Conservation (phyloP, 371 early-diverging fungal genomes). For the Rhizomucor miehei region DNA sequence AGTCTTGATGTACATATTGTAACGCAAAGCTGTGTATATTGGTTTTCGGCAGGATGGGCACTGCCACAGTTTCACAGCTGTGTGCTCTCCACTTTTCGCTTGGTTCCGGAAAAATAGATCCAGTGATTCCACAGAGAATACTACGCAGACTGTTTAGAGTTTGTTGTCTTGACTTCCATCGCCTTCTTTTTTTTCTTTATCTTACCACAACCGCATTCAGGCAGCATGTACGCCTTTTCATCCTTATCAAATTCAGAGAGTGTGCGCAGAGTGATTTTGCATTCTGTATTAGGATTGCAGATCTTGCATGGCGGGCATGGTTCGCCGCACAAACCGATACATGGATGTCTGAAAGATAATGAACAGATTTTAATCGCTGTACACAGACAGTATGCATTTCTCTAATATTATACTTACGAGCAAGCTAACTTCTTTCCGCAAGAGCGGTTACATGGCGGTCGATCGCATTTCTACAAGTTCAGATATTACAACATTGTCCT, state of each 20-base stretch:
- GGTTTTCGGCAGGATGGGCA: constrained; percentile 45
- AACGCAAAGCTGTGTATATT: constrained; percentile 39
- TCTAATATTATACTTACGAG: constrained; percentile 24
- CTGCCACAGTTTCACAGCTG: constrained; percentile 46
- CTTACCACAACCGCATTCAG: constrained; percentile 52
- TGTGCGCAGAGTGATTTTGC: constrained; percentile 33
- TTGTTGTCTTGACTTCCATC: too few species aligned
- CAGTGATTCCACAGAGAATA: constrained; percentile 35
- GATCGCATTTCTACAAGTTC: constrained; percentile 34
- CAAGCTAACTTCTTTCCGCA: constrained; percentile 27
- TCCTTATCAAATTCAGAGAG: constrained; percentile 35
- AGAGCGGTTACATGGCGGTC: constrained; percentile 36
- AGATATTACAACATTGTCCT: background rate
- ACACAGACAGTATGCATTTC: background rate
- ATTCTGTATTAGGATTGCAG: constrained; percentile 25
- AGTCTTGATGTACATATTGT: constrained; percentile 40
- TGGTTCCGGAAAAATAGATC: constrained; percentile 41
- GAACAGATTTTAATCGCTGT: background rate
- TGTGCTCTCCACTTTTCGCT: constrained; percentile 42
- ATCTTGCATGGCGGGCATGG: constrained; percentile 40
- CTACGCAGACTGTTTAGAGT: constrained; percentile 12
- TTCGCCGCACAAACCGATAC: constrained; percentile 48
- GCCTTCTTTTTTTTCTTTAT: background rate
- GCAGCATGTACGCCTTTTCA: constrained; percentile 35
- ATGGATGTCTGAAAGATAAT: constrained; percentile 32